Base-by-base conservation (phyloP, 768 basidiomycete genomes). In the Tylopilus felleus region DNA sequence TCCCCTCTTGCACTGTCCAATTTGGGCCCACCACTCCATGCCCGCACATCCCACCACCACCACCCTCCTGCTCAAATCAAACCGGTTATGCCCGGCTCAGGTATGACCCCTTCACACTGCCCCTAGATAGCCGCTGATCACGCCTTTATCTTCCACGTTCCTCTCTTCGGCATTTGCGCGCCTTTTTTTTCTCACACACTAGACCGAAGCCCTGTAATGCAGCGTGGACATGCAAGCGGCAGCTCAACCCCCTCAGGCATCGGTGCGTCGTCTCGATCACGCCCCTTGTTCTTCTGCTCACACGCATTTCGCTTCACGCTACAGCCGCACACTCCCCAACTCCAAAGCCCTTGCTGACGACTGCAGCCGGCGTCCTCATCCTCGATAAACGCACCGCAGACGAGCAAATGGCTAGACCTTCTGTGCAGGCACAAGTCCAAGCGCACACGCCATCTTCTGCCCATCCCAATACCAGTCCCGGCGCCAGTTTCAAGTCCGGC, bases 21-120 rank as follows among this genome's bases (percentile, higher is more conserved):
- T 64, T 60, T 65, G 61, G 69, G 50, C 0, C 50, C 48, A 10
- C 38, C 65, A 57, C 65, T 57, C 52, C 68, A 69, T 57, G 23
- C 58, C 43, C 63, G 68, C 55, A 49, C 59, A 23, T 60, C 67
- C 43, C 67, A 65, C 57, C 64, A 63, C 57, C 66, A 69, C 52
- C 67, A 60, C 21, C 56, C 56, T 45, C 59, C 64, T 19, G n/a
- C 62, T 35, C 66, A 62, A 44, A 63, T 67, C 62, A 68, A 68
- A 65, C 49, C 66, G 67, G 67, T 58, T 67, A 69, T 68, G 65
- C 58, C 66, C 63, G 66, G 66, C 51, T 48, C 65, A 68, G 66
- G 67, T 69, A 59, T 44, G 52, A 27, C 43, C 19, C n/a, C 36
- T 35, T 54, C 33, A 43, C 29, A 12, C 49, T 43, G 28, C 45